Evolutionary conservation across 306 rosid genomes (phyloP).

Genomic region (Urtica urens): DNA sequence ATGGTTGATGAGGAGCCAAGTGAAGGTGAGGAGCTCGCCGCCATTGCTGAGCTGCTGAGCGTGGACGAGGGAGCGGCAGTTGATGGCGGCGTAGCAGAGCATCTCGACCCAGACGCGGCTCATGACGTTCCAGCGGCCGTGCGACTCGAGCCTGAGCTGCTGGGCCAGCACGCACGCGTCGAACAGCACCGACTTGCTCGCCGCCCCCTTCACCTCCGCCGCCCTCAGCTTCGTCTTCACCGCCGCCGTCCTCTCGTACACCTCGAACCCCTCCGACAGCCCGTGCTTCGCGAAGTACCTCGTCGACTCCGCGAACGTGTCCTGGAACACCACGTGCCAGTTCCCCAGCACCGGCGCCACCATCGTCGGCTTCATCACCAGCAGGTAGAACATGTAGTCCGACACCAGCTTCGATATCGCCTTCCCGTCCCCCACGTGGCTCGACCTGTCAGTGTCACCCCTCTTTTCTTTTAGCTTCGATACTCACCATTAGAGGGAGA

Average conservation of each 20-base stretch:
- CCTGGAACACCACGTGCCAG: slow-evolving; percentile 18
- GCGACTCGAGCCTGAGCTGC: background rate
- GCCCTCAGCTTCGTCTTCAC: background rate
- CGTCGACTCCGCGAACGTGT: slow-evolving; percentile 19
- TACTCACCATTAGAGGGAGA: no score
- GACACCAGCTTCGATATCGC: slow-evolving; percentile 12
- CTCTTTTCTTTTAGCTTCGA: no score
- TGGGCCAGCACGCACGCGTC: slow-evolving; percentile 7
- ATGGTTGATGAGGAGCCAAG: slow-evolving; percentile 24
- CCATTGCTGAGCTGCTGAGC: slow-evolving; percentile 24
- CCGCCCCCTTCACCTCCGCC: slow-evolving; percentile 11
- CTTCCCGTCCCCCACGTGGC: background rate
- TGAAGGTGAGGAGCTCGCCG: slow-evolving; percentile 22
- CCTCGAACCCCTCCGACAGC: background rate
- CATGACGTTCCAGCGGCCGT: slow-evolving; percentile 12
- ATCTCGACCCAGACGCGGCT: slow-evolving; percentile 22
- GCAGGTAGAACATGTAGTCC: slow-evolving; percentile 25
- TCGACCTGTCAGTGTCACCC: no score
- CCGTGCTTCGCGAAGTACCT: background rate
- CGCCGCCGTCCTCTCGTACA: background rate
- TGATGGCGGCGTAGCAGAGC: slow-evolving; percentile 16
- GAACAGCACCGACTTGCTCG: slow-evolving; percentile 17
- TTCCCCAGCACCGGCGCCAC: slow-evolving; percentile 18
- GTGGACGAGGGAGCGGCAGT: slow-evolving; percentile 17
- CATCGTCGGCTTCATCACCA: slow-evolving; percentile 10